phyloP scores from a whole-genome alignment of 2,329 filamentous ascomycete genomes.

The Talaromyces funiculosus region DNA sequence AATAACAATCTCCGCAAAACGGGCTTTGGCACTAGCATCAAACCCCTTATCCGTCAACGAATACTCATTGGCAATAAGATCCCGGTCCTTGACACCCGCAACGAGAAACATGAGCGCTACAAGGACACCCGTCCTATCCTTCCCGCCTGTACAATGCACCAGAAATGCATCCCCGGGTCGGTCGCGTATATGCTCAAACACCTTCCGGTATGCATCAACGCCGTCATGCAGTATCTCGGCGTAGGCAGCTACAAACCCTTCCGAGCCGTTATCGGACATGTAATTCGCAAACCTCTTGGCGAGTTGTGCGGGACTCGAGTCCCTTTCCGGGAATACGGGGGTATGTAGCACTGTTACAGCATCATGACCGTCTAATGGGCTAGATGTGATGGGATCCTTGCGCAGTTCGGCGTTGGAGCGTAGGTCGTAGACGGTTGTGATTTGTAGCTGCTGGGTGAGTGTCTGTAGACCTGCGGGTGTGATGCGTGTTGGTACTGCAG shows the following conservation, averaged over 20 bases:
- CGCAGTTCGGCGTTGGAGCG: conserved; percentile 49
- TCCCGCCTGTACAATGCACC: conserved; percentile 70
- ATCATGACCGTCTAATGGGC: conserved; percentile 29
- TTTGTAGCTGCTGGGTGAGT: conserved; percentile 50
- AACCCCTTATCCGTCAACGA: conserved; percentile 25
- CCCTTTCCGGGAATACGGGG: conserved; percentile 60
- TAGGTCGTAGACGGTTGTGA: conserved; percentile 64
- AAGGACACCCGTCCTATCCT: conserved; percentile 69
- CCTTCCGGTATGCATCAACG: conserved; percentile 51
- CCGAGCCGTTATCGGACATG: conserved; percentile 52
- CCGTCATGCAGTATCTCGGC: conserved; percentile 63
- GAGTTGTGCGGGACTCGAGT: conserved; percentile 60
- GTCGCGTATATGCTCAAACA: conserved; percentile 55
- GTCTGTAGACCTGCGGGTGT: conserved; percentile 49
- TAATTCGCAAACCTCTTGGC: conserved; percentile 59
- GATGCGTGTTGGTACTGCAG: conserved; percentile 60
- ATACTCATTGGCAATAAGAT: conserved; percentile 60
- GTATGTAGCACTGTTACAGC: conserved; percentile 50
- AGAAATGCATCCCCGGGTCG: conserved; percentile 48
- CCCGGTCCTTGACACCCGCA: conserved; percentile 54
- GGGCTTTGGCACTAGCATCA: conserved; percentile 45
- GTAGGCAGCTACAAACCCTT: conserved; percentile 61
- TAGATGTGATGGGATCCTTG: conserved; percentile 34
- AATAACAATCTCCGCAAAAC: conserved; percentile 40
- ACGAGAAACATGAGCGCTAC: conserved; percentile 61